A percentile compares a stretch with the other conserved stretches of the same genome.
Evolutionary conservation across 495 filamentous ascomycete species (phyloP).

Genomic region (Glutinoglossum americanum): DNA sequence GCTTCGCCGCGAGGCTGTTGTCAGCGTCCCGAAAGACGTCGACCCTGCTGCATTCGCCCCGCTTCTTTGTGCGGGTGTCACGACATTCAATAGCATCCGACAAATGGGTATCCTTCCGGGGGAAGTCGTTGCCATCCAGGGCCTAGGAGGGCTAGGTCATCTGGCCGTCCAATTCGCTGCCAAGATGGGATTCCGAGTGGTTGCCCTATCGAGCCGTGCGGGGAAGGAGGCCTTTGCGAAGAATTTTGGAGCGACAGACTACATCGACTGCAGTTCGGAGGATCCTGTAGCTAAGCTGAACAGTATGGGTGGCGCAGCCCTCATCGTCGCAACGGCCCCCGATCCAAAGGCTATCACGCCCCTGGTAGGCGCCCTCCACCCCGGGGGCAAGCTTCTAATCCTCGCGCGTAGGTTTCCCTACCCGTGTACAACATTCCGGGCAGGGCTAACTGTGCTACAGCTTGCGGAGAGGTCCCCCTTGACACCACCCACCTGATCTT

Average conservation of each 20-base stretch:
- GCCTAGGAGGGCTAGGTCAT: conserved; percentile 45
- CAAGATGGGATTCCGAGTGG: conserved; percentile 41
- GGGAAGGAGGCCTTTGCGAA: conserved; percentile 36
- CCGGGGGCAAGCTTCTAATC: conserved; percentile 36
- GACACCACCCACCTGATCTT: conserved; percentile 25
- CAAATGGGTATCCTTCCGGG: conserved; percentile 34
- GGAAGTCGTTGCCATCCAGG: conserved; percentile 38
- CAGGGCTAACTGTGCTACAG: too few relatives aligned
- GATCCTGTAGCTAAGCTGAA: conserved; percentile 28
- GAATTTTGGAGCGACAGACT: conserved; percentile 43
- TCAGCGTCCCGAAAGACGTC: conserved; percentile 33
- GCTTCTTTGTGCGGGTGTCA: conserved; percentile 50
- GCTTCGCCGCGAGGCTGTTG: conserved; percentile 39
- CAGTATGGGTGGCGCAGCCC: conserved; percentile 35
- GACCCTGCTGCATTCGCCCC: conserved; percentile 40
- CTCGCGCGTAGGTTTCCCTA: conserved; percentile 24
- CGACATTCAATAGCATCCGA: conserved; percentile 50
- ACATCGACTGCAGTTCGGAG: conserved; percentile 36
- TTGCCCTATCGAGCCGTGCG: conserved; percentile 35
- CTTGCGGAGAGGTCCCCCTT: conserved; percentile 28
- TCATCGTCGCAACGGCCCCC: conserved; percentile 44
- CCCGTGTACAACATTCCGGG: conserved; percentile 1
- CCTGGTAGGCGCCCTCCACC: conserved; percentile 31
- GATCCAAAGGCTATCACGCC: conserved; percentile 29
- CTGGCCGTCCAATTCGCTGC: conserved; percentile 43